phyloP scores from a whole-genome alignment of 2,329 filamentous ascomycete species.

The Ceratocystis harringtonii region DNA sequence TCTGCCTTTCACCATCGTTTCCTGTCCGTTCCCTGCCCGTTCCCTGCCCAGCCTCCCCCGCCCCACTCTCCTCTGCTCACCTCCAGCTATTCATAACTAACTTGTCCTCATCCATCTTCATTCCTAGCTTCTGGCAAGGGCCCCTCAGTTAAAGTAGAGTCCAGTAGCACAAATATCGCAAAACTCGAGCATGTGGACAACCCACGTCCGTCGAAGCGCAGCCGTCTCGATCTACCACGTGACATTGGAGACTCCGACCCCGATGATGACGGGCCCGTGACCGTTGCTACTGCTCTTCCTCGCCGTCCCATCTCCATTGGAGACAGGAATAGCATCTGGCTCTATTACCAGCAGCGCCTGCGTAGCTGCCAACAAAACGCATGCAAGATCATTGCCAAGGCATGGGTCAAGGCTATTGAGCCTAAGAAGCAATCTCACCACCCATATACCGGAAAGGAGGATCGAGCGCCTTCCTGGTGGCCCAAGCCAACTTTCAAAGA shows the following conservation, averaged over 20 bases:
- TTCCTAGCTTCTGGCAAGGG: not conserved
- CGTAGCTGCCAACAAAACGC: constrained; percentile 54
- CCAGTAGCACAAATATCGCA: not conserved
- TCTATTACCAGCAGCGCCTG: constrained; percentile 47
- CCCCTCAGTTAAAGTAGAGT: not conserved
- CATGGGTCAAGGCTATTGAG: constrained; percentile 60
- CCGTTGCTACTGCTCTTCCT: not conserved
- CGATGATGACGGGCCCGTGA: constrained; percentile 1
- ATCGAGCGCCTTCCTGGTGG: constrained; percentile 53
- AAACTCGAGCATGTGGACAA: not conserved
- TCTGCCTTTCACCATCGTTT: not conserved
- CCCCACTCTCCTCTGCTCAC: not conserved
- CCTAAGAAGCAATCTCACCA: constrained; percentile 64
- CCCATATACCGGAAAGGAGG: constrained; percentile 53
- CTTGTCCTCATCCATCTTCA: not conserved
- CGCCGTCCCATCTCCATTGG: constrained; percentile 32
- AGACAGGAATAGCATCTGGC: constrained; percentile 38
- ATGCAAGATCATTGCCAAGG: constrained; percentile 59
- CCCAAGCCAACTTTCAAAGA: constrained; percentile 37
- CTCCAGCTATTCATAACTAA: no score
- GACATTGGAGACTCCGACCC: constrained; percentile 1
- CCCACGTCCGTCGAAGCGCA: not conserved
- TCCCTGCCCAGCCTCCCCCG: not conserved
- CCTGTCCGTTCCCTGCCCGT: no score
- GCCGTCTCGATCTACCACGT: not conserved